phyloP scores from a whole-genome alignment of 2,329 filamentous ascomycete genomes.

The Claviceps sp. region DNA sequence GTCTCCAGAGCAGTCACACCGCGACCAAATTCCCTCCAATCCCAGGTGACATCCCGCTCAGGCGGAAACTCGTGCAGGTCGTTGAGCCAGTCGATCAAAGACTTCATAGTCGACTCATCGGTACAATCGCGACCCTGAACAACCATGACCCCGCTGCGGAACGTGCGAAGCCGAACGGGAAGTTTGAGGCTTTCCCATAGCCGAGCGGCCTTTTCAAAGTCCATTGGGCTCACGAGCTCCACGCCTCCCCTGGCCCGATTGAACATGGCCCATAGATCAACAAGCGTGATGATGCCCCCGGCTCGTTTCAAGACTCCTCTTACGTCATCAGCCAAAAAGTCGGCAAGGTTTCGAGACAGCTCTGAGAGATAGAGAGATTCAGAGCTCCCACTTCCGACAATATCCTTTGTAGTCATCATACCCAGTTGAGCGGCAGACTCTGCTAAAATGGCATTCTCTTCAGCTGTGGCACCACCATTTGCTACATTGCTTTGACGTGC shows the following conservation, averaged over 20 bases:
- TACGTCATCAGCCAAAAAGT: slow-evolving; percentile 78
- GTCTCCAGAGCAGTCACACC: slow-evolving; percentile 83
- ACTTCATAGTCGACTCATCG: slow-evolving; percentile 75
- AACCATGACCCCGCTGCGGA: slow-evolving; percentile 88
- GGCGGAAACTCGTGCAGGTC: slow-evolving; percentile 56
- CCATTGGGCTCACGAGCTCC: slow-evolving; percentile 79
- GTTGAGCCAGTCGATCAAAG: slow-evolving; percentile 64
- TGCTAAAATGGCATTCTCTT: slow-evolving; percentile 62
- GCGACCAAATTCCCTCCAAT: slow-evolving; percentile 64
- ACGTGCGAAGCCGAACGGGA: slow-evolving; percentile 73
- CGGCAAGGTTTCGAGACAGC: slow-evolving; percentile 69
- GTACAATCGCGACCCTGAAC: slow-evolving; percentile 81
- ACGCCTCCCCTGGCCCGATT: slow-evolving; percentile 88
- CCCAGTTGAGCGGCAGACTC: slow-evolving; percentile 70
- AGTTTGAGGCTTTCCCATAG: slow-evolving; percentile 81
- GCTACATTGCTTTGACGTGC: slow-evolving; percentile 51
- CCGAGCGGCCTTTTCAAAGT: slow-evolving; percentile 80
- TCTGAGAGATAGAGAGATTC: slow-evolving; percentile 85
- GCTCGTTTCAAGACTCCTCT: slow-evolving; percentile 64
- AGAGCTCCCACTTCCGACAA: slow-evolving; percentile 61
- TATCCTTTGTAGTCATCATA: slow-evolving; percentile 88
- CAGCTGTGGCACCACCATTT: slow-evolving; percentile 46
- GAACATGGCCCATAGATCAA: slow-evolving; percentile 89
- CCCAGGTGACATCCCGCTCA: slow-evolving; percentile 54
- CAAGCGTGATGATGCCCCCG: slow-evolving; percentile 77